These are phyloP conservation scores for Tetrastigma voinierianum DNA, from an alignment of 164 flowering plant species.

Conservation along the genomic window DNA sequence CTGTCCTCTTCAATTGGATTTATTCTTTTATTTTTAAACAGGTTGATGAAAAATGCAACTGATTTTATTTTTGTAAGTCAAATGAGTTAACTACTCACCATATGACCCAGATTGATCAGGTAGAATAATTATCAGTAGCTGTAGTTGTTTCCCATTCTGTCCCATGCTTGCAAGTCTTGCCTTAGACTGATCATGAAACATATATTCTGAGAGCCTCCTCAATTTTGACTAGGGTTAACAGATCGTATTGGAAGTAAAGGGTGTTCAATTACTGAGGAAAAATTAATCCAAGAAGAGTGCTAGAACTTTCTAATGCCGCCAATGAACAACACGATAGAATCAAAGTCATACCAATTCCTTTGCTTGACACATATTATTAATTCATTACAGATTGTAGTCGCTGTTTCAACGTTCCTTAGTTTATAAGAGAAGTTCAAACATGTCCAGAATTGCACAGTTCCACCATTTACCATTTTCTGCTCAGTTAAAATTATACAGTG, in stretches of 20 bases:
- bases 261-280: conserved; percentile 36
- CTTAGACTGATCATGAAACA: conserved; percentile 21
- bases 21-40: too few relatives aligned
- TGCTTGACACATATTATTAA: conserved; percentile 58
- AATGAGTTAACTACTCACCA: conserved; percentile 39
- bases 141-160: conserved; percentile 33
- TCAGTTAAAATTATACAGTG: neutral
- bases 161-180: neutral
- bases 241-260: conserved; percentile 44
- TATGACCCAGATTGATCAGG: conserved; percentile 72
- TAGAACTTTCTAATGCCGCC: neutral
- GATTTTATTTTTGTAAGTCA: neutral
- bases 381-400: conserved; percentile 36
- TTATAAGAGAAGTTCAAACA: conserved; percentile 60
- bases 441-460: conserved; percentile 48
- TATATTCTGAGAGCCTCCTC: conserved; percentile 48
- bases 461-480: conserved; percentile 86
- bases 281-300: neutral
- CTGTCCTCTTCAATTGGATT: too few relatives aligned
- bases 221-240: conserved; percentile 29
- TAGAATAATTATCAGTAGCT: conserved; percentile 65
- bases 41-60: too few relatives aligned
- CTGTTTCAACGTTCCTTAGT: too few relatives aligned
- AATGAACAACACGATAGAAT: neutral
- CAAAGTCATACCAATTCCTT: conserved; percentile 76